phyloP scores from a whole-genome alignment of 108 stramenopile genomes.

The Conticribra weissflogii region DNA sequence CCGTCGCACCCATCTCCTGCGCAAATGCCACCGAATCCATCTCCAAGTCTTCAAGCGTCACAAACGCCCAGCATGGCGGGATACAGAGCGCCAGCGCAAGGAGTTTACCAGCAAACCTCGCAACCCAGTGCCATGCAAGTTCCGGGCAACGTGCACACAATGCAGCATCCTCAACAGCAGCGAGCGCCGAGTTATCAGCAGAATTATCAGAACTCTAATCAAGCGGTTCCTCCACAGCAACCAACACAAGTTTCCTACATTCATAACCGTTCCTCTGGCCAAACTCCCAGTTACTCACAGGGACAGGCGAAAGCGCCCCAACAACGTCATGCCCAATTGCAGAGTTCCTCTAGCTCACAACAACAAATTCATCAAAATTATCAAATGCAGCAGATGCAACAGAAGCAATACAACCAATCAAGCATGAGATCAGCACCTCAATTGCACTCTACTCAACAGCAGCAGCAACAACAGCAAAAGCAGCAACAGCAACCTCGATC shows the following conservation, averaged over 20 bases:
- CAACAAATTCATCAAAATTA: conserved; percentile 1
- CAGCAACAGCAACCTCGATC: conserved; percentile 12
- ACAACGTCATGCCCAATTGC: conserved; percentile 16
- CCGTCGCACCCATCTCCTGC: neutral
- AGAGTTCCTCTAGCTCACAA: neutral
- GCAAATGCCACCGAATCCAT: neutral
- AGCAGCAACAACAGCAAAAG: conserved; percentile 18
- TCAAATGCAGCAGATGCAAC: conserved; percentile 10
- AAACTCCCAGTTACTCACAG: neutral
- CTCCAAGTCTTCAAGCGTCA: neutral
- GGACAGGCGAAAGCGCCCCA: conserved; percentile 4
- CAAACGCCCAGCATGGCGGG: neutral
- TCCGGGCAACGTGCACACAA: neutral
- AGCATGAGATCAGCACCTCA: too few species aligned
- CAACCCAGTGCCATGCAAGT: neutral
- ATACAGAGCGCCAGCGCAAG: neutral
- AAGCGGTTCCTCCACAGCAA: conserved; percentile 14
- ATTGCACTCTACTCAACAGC: neutral
- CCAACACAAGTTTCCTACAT: conserved; percentile 11
- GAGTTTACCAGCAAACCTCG: neutral
- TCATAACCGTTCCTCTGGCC: neutral
- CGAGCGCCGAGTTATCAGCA: conserved; percentile 9
- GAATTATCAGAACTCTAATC: conserved; percentile 7
- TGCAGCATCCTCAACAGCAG: conserved; percentile 18
- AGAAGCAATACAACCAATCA: neutral